phyloP scores from a whole-genome alignment of 371 early-diverging fungal genomes.

The Circinella minor region DNA sequence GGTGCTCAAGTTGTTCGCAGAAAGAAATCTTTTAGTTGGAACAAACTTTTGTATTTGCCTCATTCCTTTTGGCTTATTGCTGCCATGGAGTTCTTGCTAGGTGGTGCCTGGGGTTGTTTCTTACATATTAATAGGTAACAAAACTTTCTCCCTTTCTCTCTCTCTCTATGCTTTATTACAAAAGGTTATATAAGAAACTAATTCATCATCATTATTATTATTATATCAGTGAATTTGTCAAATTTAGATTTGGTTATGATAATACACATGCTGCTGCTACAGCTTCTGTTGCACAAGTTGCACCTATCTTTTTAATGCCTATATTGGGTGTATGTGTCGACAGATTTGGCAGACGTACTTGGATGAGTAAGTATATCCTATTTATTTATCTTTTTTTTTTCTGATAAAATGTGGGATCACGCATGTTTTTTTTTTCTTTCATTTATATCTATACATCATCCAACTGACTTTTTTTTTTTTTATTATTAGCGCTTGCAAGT shows the following conservation, averaged over 20 bases:
- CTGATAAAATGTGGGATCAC: not conserved
- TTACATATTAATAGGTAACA: constrained; percentile 63
- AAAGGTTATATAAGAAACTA: not conserved
- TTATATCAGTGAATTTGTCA: constrained; percentile 57
- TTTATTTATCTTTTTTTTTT: not conserved
- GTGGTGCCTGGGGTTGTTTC: constrained; percentile 71
- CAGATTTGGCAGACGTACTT: constrained; percentile 56
- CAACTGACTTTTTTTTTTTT: not conserved
- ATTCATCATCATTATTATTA: not conserved
- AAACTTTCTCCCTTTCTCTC: not conserved
- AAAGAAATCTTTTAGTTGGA: constrained; percentile 57
- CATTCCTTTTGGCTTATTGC: constrained; percentile 64
- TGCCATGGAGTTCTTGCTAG: constrained; percentile 58
- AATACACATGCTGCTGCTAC: constrained; percentile 60
- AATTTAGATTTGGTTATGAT: constrained; percentile 54
- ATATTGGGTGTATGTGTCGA: constrained; percentile 67
- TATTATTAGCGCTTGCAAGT: constrained; percentile 43
- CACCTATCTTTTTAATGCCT: constrained; percentile 71
- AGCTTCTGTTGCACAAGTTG: constrained; percentile 65
- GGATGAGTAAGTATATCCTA: constrained; percentile 33
- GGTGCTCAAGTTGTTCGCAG: constrained; percentile 32
- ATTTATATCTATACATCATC: no score
- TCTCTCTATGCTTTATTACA: not conserved
- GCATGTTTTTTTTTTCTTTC: not conserved
- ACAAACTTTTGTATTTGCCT: constrained; percentile 58